Conservation (phyloP, 2,329 filamentous ascomycete genomes). For the Apiospora aurea region DNA sequence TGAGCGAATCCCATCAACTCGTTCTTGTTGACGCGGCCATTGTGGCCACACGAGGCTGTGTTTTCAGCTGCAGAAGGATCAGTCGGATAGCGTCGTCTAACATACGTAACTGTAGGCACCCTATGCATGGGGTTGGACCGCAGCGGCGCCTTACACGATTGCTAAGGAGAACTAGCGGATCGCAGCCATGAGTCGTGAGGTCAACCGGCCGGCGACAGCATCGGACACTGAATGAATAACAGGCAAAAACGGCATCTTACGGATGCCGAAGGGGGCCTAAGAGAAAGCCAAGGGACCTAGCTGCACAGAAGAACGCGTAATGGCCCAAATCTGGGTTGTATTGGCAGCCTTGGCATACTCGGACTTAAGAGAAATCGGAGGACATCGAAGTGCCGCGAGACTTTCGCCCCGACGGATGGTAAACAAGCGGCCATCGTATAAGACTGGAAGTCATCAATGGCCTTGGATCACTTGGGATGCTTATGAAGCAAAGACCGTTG, state of each 20-base stretch:
- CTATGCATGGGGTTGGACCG: neutral
- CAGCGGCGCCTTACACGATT: neutral
- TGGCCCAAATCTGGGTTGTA: neutral
- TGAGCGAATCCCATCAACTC: neutral
- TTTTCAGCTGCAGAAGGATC: conserved; percentile 1
- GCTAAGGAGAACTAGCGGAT: neutral
- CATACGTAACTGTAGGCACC: neutral
- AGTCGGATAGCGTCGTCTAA: neutral
- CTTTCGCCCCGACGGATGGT: neutral
- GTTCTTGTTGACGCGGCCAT: neutral
- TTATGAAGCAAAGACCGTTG: neutral
- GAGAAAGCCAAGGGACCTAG: conserved; percentile 11
- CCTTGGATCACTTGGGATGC: neutral
- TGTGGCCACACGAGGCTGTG: conserved; percentile 7
- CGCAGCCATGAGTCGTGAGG: neutral
- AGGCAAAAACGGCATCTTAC: conserved; percentile 6
- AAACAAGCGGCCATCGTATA: neutral
- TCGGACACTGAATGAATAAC: neutral
- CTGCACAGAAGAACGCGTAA: conserved; percentile 17
- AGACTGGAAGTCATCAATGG: neutral
- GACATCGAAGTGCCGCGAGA: neutral
- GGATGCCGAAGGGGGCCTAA: conserved; percentile 1
- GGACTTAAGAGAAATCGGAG: neutral
- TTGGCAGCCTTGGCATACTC: conserved; percentile 22
- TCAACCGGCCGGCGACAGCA: neutral